Evolutionary conservation across 2,329 filamentous ascomycete genomes (phyloP), one percentile per base, ranked within the genome.

Genomic region (Xylariaceae sp.): DNA sequence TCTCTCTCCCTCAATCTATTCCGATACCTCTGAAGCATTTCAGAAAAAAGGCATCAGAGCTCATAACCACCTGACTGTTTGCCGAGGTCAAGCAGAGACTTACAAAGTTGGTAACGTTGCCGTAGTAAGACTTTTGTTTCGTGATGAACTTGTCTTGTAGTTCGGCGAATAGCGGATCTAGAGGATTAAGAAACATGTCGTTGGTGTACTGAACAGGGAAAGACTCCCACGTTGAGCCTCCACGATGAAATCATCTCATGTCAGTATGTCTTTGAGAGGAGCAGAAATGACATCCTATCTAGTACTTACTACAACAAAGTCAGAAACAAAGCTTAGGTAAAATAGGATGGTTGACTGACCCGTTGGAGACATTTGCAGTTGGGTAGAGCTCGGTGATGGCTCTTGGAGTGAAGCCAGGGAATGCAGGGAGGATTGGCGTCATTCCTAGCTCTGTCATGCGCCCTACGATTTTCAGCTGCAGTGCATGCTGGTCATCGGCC

Each of bases 371-470:
- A 20, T 54, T 54, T 10, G 51, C 51, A 5, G 41, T 38, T 12
- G 49, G 46, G 11, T 44, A 49, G 19, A 54, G 44, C 4, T 33
- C 21, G 11, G 49, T 43, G 41, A 54, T 52, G 5, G 49, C 17
- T 29, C 44, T 40, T 12, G 50, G 50, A 6, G 40, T 47, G 17
- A 45, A 54, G 2, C 52, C 52, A 3, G 52, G 43, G 34, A 54
- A 54, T 1, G 49, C 49, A 16, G 52, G 52, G 6, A 54, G 49
- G 7, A 54, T 50, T 10, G 52, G 52, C 25, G 46, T 54, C 27
- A 54, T 54, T 1, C 49, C 52, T 6, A 54, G 46, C 47, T 54
- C 52, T 8, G 48, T 46, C 52, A 54, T 54, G 22, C 52, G 45
- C 14, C 33, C 19, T 21, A 54, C 39, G 11, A 54, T 54, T 25